Conservation (phyloP, 2,329 filamentous ascomycete genomes). For the Chrysosphaeria jannelii region DNA sequence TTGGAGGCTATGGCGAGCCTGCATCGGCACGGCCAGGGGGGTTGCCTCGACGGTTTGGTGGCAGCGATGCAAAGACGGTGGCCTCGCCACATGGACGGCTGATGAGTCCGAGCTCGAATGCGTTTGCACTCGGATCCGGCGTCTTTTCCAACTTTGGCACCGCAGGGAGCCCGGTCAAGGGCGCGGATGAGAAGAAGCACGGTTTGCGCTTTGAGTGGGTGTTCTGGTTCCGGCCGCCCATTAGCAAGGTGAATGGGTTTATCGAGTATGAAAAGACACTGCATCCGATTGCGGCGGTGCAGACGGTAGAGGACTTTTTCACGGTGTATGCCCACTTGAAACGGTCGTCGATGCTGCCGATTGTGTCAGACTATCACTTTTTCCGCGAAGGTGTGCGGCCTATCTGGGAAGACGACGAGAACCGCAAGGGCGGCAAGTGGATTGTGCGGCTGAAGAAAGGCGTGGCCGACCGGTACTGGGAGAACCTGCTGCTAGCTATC, state of each 20-base stretch:
- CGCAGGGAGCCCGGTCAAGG: constrained; percentile 59
- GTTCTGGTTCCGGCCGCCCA: constrained; percentile 90
- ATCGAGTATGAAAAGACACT: constrained; percentile 93
- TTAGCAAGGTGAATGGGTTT: constrained; percentile 68
- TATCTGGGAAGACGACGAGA: constrained; percentile 96
- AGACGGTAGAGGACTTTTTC: constrained; percentile 75
- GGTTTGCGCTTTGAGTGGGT: constrained; percentile 70
- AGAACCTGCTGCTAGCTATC: constrained; percentile 69
- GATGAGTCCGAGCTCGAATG: constrained; percentile 56
- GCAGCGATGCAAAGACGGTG: too few species aligned
- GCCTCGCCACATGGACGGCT: constrained; percentile 43
- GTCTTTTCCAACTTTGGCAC: constrained; percentile 90
- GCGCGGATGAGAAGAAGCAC: constrained; percentile 13
- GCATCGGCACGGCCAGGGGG: constrained; percentile 27
- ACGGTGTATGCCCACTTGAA: constrained; percentile 68
- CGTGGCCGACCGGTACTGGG: constrained; percentile 88
- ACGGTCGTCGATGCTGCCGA: constrained; percentile 58
- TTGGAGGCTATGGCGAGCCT: constrained; percentile 7
- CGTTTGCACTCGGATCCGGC: constrained; percentile 79
- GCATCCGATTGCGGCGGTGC: constrained; percentile 54
- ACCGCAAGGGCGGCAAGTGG: constrained; percentile 92
- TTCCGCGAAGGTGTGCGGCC: constrained; percentile 92
- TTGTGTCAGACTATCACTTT: constrained; percentile 91
- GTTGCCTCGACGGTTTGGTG: constrained; percentile 45
- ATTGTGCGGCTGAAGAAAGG: constrained; percentile 92